Evolutionary conservation across 805 yeast genomes (phyloP).

Genomic region (Kregervanrija delftensis): DNA sequence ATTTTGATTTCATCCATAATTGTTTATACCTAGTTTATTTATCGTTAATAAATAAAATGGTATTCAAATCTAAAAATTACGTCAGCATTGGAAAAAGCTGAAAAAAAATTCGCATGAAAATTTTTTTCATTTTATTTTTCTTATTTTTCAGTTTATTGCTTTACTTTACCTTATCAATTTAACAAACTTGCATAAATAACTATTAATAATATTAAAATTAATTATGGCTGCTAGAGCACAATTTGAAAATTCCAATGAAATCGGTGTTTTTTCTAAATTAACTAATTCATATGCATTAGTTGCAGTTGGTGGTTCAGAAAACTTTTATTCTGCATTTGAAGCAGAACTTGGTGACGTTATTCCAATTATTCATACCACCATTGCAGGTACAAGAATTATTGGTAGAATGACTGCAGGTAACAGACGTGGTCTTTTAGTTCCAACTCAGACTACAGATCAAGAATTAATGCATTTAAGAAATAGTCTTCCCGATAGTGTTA

Average conservation of each 20-base stretch:
- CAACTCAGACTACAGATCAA: slow-evolving; percentile 97
- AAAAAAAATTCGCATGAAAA: too few species aligned
- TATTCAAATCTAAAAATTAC: too few species aligned
- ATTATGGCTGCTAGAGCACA: slow-evolving; percentile 66
- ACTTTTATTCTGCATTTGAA: slow-evolving; percentile 87
- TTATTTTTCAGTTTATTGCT: too few species aligned
- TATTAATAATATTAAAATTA: too few species aligned
- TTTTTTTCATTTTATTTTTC: too few species aligned
- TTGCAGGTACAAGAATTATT: slow-evolving; percentile 95
- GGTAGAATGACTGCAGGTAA: slow-evolving; percentile 99
- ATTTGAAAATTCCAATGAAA: slow-evolving; percentile 82
- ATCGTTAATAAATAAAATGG: too few species aligned
- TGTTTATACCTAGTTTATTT: too few species aligned
- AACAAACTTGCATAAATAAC: too few species aligned
- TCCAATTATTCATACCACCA: slow-evolving; percentile 95
- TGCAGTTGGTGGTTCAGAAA: slow-evolving; percentile 91
- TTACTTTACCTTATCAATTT: too few species aligned
- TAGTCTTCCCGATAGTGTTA: slow-evolving; percentile 89
- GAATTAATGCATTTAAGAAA: slow-evolving; percentile 96
- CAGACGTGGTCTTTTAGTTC: slow-evolving; percentile 94
- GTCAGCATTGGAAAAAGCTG: too few species aligned
- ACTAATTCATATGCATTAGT: slow-evolving; percentile 96
- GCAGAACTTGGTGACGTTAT: slow-evolving; percentile 95
- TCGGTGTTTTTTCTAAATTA: slow-evolving; percentile 90
- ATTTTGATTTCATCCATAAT: too few species aligned